Base-by-base conservation (phyloP, 345 rosid species). In the Clausena lansium region DNA sequence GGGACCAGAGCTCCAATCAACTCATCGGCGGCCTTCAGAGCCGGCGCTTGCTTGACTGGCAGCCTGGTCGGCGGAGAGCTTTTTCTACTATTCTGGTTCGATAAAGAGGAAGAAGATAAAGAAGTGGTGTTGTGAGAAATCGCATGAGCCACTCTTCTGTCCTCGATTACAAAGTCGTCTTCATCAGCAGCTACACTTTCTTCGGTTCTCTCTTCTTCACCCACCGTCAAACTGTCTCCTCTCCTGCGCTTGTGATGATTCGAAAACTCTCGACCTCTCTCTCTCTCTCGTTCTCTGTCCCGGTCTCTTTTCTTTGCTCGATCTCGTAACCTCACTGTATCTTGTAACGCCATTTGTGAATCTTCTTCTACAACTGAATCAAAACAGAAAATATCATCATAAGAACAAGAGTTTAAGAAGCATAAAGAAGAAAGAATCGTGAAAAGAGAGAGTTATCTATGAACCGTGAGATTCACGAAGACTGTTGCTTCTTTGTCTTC, bases 1-100 rank as follows among this genome's bases (percentile, higher is more conserved):
- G 95, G 95, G 24, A 91, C 86, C 38, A 83, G 67, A 55, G 85
- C 88, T 41, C 87, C 88, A 78, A 89, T 86, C 84, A 86, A 81
- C 81, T 86, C 90, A 63, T 86, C 86, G 32, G 84, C 66, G 39
- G 76, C 78, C 76, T 72, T 87, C 47, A 60, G 64, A 41, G 81
- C 39, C 50, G 79, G 60, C 47, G 64, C 11, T 57, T 77, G 84
- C 9, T 57, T 62, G 13, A 41, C 41, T 13, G 17, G 50, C 24
- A 27, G 70, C 77, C 70, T 74, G 11, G 64, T 47, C 2, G 81
- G 71, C 6, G 74, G 80, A 14, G 76, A 65, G 70, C 35, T 36
- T 58, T 84, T 84, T 59, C 75, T 74, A 57, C 61, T 67, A 61
- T 39, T 74, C 7, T 83, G 89, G 3, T 84, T 83, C 10, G 47